Percentiles rank a stretch among this genome's conserved stretches.
phyloP scores from a whole-genome alignment of 1,284 basidiomycete species.

The Sanguinoderma infundibulare region DNA sequence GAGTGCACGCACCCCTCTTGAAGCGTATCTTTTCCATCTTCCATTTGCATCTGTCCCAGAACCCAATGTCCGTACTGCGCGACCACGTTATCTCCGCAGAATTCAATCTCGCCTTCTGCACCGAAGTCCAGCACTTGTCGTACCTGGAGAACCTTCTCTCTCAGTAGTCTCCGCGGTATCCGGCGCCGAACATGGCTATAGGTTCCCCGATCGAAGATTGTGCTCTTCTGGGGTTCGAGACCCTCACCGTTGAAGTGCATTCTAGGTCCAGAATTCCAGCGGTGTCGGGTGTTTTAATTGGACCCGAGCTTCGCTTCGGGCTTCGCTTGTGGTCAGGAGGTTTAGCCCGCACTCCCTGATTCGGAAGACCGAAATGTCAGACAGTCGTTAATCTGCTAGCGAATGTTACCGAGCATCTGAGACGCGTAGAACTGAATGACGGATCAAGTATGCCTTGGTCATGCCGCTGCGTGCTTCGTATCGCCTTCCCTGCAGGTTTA shows the following conservation, averaged over 20 bases:
- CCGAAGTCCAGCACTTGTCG: conserved; percentile 95
- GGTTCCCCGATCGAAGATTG: conserved; percentile 94
- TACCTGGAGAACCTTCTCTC: conserved; percentile 85
- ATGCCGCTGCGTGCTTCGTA: no score
- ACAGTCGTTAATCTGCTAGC: no score
- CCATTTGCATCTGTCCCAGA: neutral
- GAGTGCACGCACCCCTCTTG: conserved; percentile 12
- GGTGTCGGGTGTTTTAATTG: neutral
- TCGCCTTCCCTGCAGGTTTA: no score
- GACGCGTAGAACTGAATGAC: no score
- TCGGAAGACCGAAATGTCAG: no score
- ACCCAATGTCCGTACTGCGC: conserved; percentile 2
- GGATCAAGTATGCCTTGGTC: no score
- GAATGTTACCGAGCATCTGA: no score
- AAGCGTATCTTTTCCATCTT: neutral
- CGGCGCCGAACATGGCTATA: conserved; percentile 86
- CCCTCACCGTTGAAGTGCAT: conserved; percentile 89
- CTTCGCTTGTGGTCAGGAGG: no score
- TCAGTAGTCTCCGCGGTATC: conserved; percentile 67
- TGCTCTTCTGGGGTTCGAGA: conserved; percentile 95
- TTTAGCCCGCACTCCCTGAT: no score
- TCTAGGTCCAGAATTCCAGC: neutral
- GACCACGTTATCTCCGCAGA: conserved; percentile 50
- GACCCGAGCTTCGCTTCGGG: neutral
- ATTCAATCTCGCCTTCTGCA: conserved; percentile 98